phyloP scores from a whole-genome alignment of 495 filamentous ascomycete genomes.

The Chaetomium cochliodes region DNA sequence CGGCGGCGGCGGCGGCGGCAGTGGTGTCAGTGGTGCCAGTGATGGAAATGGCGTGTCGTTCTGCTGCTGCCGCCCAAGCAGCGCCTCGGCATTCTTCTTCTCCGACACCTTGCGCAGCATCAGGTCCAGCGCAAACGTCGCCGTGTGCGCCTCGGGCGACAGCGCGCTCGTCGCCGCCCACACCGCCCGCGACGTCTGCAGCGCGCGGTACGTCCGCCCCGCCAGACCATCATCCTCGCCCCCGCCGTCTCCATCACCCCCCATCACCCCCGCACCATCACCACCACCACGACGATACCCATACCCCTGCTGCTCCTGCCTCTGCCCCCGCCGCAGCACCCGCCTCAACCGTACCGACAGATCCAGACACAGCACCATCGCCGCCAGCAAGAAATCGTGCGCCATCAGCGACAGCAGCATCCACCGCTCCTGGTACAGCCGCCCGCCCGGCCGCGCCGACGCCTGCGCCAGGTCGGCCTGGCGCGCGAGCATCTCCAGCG shows the following conservation, averaged over 20 bases:
- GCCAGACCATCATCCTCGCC: background rate
- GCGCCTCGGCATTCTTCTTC: background rate
- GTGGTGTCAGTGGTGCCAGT: too few species aligned
- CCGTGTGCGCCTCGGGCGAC: constrained; percentile 4
- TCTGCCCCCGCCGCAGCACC: too few species aligned
- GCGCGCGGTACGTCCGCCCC: background rate
- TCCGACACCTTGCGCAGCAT: constrained; percentile 7
- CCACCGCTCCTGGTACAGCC: constrained; percentile 9
- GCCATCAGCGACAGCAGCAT: constrained; percentile 6
- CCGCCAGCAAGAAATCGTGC: constrained; percentile 11
- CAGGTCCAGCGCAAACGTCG: background rate
- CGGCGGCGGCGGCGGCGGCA: too few species aligned
- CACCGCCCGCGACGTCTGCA: background rate
- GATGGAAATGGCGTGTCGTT: too few species aligned
- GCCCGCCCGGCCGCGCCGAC: background rate
- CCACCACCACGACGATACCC: too few species aligned
- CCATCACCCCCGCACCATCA: too few species aligned
- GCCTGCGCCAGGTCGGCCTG: background rate
- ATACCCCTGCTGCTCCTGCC: too few species aligned
- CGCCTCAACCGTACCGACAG: constrained; percentile 2
- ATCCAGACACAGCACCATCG: constrained; percentile 12
- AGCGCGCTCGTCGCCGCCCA: background rate
- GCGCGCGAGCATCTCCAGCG: constrained; percentile 3
- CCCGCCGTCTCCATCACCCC: too few species aligned
- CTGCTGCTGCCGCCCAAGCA: background rate